Base-by-base conservation (phyloP, 2,329 filamentous ascomycete species). In the Talaromyces sp. region DNA sequence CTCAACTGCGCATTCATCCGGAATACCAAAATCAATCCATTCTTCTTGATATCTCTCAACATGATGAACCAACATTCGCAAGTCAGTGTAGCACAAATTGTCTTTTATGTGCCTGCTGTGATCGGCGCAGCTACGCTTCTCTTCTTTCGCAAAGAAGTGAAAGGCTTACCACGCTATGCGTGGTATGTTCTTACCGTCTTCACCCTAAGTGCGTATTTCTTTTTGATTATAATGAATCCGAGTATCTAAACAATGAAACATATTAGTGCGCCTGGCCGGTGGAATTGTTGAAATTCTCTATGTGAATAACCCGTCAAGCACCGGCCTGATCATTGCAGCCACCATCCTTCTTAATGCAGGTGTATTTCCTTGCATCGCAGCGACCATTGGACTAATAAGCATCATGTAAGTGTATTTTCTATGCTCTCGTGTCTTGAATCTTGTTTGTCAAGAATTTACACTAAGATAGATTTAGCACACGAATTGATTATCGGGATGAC, bases 361-460 rank as follows among this genome's bases (percentile, higher is more conserved):
- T n/a, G 60, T 68, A 21, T 63, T 68, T 46, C 67, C 67, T 6
- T 62, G 68, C 26, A 65, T 69, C 12, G 65, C 63, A 11, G 67
- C 67, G 17, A 69, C 67, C 8, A 55, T 68, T 26, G 67, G 66
- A 7, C 61, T 66, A 2, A 56, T 68, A 27, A 64, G 65, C 26
- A 65, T 68, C 31, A 66, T 67, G 66, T 67, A 59, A 61, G 64
- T 63, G 17, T 10, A 3, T 24, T 17, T 10, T n/a, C 32, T 19
- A 8, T 32, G 14, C 46, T 27, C 26, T 31, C 17, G 14, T 27
- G 24, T 27, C 2, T 9, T 46, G 1, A 10, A 1, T 12, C 17
- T 48, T 8, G 12, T 32, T 32, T 32, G 3, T 32, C 5, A 14
- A 48, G n/a, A 21, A 48, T 19, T 12, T 1, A 10, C 51, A 61